A percentile compares a stretch with the other conserved stretches of the same genome.
These are phyloP conservation scores for Verruconis gallopava DNA, from an alignment of 2,329 filamentous ascomycete genomes.

Conservation along the genomic window DNA sequence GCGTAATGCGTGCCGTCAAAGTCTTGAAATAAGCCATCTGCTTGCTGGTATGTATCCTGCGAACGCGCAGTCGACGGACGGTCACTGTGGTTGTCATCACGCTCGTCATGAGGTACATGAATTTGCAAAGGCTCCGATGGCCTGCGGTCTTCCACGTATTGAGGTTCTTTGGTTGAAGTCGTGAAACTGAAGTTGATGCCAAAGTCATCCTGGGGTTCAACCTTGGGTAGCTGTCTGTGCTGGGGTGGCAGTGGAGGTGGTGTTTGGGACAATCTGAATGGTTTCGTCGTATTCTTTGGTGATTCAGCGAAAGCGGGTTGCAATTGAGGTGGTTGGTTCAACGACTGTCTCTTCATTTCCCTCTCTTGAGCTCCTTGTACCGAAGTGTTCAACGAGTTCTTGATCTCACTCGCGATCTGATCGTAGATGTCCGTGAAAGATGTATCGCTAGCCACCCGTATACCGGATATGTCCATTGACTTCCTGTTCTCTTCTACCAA, in stretches of 20 bases:
- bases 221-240: not conserved
- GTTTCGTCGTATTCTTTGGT: not conserved
- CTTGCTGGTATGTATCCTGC: conserved; percentile 51
- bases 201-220: conserved; percentile 1
- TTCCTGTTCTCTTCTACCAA: conserved; percentile 13
- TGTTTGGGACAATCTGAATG: not conserved
- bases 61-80: conserved; percentile 42
- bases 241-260: conserved; percentile 3
- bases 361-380: not conserved
- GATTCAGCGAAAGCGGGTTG: not conserved
- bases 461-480: conserved; percentile 1
- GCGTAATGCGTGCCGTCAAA: conserved; percentile 72
- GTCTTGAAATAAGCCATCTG: conserved; percentile 56
- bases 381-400: not conserved
- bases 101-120: not conserved
- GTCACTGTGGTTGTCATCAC: conserved; percentile 17
- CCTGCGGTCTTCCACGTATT: conserved; percentile 5
- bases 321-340: not conserved
- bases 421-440: conserved; percentile 10
- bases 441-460: conserved; percentile 8
- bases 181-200: not conserved
- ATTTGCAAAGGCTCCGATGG: not conserved
- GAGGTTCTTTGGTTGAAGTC: not conserved
- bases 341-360: not conserved
- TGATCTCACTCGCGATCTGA: conserved; percentile 8